Conservation (phyloP, 352 stramenopile genomes). For the Elongisporangium prolatum region DNA sequence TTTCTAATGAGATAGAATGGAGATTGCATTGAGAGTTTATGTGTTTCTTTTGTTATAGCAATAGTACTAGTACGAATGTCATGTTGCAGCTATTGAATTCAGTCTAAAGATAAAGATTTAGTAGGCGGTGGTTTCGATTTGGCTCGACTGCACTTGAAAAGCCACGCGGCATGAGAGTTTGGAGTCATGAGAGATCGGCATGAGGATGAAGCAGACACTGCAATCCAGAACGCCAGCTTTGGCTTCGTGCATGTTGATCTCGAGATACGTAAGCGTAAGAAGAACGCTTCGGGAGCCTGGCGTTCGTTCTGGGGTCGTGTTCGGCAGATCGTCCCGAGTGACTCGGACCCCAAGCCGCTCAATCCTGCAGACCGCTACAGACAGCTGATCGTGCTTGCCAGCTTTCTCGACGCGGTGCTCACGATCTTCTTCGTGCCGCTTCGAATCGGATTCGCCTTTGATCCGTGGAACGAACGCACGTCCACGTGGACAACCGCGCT, state of each 20-base stretch:
- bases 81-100: no score
- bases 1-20: no score
- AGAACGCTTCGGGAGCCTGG: no score
- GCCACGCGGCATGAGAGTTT: no score
- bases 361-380: not conserved
- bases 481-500: slow-evolving; percentile 21
- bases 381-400: slow-evolving; percentile 6
- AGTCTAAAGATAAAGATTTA: no score
- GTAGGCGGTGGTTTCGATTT: no score
- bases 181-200: not conserved
- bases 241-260: slow-evolving; percentile 11
- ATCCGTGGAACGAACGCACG: slow-evolving; percentile 17
- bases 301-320: not conserved
- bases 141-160: no score
- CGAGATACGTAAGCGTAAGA: not conserved
- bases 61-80: no score
- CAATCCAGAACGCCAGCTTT: slow-evolving; percentile 5
- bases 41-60: no score
- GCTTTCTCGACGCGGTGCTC: slow-evolving; percentile 33
- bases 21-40: no score
- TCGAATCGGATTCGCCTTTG: slow-evolving; percentile 39
- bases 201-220: not conserved
- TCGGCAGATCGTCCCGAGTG: not conserved
- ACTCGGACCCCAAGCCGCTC: not conserved
- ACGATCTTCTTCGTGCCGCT: slow-evolving; percentile 31